phyloP scores from a whole-genome alignment of 2,329 filamentous ascomycete species.

The Ophiocordyceps robertsii region DNA sequence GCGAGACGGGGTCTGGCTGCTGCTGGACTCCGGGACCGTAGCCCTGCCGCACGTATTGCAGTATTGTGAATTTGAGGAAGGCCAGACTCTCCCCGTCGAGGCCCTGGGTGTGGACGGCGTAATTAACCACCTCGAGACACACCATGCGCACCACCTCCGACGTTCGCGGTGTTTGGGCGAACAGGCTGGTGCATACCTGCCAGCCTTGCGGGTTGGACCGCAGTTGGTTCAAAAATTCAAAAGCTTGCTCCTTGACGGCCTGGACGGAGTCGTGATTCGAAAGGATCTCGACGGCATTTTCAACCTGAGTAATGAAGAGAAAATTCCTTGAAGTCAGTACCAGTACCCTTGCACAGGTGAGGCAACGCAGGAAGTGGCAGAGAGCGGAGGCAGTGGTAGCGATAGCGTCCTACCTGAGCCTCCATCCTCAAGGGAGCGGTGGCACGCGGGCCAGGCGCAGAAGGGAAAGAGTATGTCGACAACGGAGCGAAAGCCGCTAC shows the following conservation, averaged over 20 bases:
- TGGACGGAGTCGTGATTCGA: conserved; percentile 69
- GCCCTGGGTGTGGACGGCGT: conserved; percentile 67
- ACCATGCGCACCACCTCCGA: conserved; percentile 81
- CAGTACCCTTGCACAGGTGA: background rate
- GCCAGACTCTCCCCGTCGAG: conserved; percentile 60
- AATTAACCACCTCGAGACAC: conserved; percentile 85
- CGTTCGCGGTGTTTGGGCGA: conserved; percentile 61
- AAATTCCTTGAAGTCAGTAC: background rate
- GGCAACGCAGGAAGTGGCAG: background rate
- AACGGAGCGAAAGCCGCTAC: conserved; percentile 24
- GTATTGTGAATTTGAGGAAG: conserved; percentile 67
- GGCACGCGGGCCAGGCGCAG: conserved; percentile 6
- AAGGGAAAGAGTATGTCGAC: conserved; percentile 4
- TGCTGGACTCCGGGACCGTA: conserved; percentile 51
- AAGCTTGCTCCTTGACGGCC: conserved; percentile 66
- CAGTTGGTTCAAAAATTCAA: conserved; percentile 67
- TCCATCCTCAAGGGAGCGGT: conserved; percentile 23
- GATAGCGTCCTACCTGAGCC: conserved; percentile 27
- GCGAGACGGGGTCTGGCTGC: conserved; percentile 54
- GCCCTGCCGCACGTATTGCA: conserved; percentile 65
- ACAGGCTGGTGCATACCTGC: conserved; percentile 79
- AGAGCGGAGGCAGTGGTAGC: background rate
- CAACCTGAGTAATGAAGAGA: conserved; percentile 46
- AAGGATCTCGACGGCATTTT: conserved; percentile 91
- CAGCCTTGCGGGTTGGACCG: conserved; percentile 73